These are phyloP conservation scores for Cajanus cajan DNA, from an alignment of 306 rosid species.

Conservation along the genomic window DNA sequence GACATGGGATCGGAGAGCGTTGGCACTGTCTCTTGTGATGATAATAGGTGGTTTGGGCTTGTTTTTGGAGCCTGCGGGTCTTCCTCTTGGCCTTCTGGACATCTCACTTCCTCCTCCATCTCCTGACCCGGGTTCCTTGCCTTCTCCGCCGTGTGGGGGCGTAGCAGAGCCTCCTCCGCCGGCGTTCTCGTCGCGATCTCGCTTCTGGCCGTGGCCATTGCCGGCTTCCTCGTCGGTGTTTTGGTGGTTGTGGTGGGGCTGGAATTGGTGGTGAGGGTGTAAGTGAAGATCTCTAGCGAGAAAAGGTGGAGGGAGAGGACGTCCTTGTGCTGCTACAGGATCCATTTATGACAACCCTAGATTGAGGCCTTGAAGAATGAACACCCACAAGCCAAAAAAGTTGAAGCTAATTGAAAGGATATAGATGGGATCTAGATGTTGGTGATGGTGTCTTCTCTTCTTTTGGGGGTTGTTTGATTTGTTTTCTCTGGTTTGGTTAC, in stretches of 20 bases:
- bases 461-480: not conserved
- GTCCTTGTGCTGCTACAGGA: slow-evolving; percentile 83
- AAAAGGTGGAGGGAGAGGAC: slow-evolving; percentile 83
- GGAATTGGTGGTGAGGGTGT: slow-evolving; percentile 70
- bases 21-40: slow-evolving; percentile 87
- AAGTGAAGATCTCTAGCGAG: slow-evolving; percentile 80
- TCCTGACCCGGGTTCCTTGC: slow-evolving; percentile 40
- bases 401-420: not conserved
- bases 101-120: slow-evolving; percentile 37
- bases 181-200: slow-evolving; percentile 56
- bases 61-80: slow-evolving; percentile 89
- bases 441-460: not conserved
- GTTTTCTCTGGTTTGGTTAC: slow-evolving; percentile 3
- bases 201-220: slow-evolving; percentile 53
- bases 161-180: not conserved
- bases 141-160: slow-evolving; percentile 18
- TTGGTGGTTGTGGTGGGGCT: slow-evolving; percentile 47
- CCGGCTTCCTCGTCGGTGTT: slow-evolving; percentile 55
- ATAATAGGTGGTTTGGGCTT: slow-evolving; percentile 93
- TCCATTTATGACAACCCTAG: slow-evolving; percentile 57
- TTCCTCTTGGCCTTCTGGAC: slow-evolving; percentile 70
- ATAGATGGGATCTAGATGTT: slow-evolving; percentile 23
- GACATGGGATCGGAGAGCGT: slow-evolving; percentile 85
- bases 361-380: not conserved
- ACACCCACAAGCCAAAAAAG: not conserved